A percentile compares a stretch with the other conserved stretches of the same genome.
Evolutionary conservation across 148 eudicot genomes (phyloP).

Genomic region (Vaccinium darrowii): DNA sequence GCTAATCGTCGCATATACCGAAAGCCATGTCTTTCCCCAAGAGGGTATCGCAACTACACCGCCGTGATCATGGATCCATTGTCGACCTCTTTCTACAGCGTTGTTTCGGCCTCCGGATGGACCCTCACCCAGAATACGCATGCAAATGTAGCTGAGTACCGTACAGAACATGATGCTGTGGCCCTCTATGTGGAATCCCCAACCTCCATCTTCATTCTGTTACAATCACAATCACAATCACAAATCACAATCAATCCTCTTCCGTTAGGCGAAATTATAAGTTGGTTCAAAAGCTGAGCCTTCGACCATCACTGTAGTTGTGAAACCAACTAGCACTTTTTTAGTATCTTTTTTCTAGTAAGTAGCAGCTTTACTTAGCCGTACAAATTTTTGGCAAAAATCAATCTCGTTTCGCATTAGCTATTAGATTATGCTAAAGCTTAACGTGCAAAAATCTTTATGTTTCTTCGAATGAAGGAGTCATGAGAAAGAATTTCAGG

Average conservation of each 20-base stretch:
- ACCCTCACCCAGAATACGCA: not conserved
- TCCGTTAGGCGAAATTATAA: not conserved
- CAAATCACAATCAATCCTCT: not conserved
- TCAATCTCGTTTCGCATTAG: not conserved
- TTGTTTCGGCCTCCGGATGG: slow-evolving; percentile 17
- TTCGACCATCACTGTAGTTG: not conserved
- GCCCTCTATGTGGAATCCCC: no score
- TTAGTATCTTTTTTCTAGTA: no score
- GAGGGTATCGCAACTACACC: slow-evolving; percentile 23
- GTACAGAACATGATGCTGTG: no score
- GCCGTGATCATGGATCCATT: slow-evolving; percentile 25
- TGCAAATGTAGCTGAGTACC: no score
- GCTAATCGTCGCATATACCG: not conserved
- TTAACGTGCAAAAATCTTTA: not conserved
- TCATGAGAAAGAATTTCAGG: not conserved
- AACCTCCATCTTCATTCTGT: no score
- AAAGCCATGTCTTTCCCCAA: slow-evolving; percentile 30
- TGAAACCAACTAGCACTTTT: not conserved
- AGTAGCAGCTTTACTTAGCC: no score
- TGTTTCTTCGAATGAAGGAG: not conserved
- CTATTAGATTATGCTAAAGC: not conserved
- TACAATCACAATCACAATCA: no score
- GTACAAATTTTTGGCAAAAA: no score
- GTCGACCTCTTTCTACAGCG: slow-evolving; percentile 18
- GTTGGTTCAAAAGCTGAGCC: not conserved